Base-by-base conservation (phyloP, 2,329 filamentous ascomycete species). In the Verruconis gallopava region DNA sequence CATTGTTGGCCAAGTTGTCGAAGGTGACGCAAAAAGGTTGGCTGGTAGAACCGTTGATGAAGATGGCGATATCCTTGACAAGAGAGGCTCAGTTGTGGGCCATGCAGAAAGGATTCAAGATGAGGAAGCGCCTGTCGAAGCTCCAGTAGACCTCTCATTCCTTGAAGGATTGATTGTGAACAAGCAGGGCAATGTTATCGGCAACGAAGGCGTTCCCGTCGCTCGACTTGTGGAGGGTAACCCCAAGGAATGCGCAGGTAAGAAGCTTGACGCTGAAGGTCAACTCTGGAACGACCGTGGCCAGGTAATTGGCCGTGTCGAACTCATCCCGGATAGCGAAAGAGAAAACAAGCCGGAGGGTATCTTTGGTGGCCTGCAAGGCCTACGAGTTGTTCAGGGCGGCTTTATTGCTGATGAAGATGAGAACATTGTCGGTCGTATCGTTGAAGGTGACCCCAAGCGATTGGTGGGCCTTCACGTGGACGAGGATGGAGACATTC, bases 401-500 rank as follows among this genome's bases (percentile, higher is more conserved):
- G 79, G 79, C 40, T 79, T 75, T 46, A 67, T 84, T 25, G 71
- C 93, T 68, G 71, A 94, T 75, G 58, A 80, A 71, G 70, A 93
- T 69, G 83, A 80, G 28, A 76, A 82, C 47, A 69, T 82, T 19
- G 81, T 91, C 37, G 85, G 85, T 17, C 69, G 78, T 33, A 71
- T 89, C 30, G 66, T 72, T 3, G 73, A 77, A 37, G 85, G 84
- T 3, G 81, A 93, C 42, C 58, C 71, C 28, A 85, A 85, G 68
- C 66, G 69, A 38, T 71, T 93, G 0, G 74, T 79, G 25, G 85
- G 85, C 13, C 79, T 83, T 37, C 53, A 68, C 5, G 84, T 91
- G n/a, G 85, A 91, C 44, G 79, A 85, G 47, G 84, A 93, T 48
- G 85, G 85, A 25, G 84, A 91, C 44, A 77, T 93, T 22, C 68